Conservation (phyloP, 2,329 filamentous ascomycete species). For the Tolypocladium cylindrosporum region DNA sequence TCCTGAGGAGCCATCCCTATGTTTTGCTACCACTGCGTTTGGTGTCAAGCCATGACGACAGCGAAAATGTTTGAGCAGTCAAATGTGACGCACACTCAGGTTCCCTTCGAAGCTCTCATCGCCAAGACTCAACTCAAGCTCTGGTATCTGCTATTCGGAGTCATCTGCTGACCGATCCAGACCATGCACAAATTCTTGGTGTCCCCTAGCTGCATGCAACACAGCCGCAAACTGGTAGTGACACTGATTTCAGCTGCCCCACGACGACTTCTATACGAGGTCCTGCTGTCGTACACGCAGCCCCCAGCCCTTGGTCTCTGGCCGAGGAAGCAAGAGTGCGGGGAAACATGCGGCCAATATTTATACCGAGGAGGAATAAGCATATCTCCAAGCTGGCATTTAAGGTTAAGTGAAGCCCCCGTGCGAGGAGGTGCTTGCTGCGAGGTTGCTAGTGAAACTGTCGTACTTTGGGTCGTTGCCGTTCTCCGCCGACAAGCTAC, state of each 20-base stretch:
- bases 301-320: too few species aligned
- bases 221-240: background rate
- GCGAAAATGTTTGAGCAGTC: background rate
- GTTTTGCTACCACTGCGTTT: too few species aligned
- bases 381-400: background rate
- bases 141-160: background rate
- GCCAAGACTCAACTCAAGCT: background rate
- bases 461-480: background rate
- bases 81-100: too few species aligned
- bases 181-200: background rate
- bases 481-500: too few species aligned
- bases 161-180: background rate
- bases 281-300: background rate
- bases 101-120: too few species aligned
- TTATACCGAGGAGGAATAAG: background rate
- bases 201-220: background rate
- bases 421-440: background rate
- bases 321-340: background rate
- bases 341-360: background rate
- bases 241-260: background rate
- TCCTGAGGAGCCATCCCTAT: too few species aligned
- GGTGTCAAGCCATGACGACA: too few species aligned
- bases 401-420: background rate
- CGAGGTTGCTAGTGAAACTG: background rate
- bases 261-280: background rate